These are phyloP conservation scores for Xylaria grammica DNA, from an alignment of 495 filamentous ascomycete genomes.

Conservation along the genomic window DNA sequence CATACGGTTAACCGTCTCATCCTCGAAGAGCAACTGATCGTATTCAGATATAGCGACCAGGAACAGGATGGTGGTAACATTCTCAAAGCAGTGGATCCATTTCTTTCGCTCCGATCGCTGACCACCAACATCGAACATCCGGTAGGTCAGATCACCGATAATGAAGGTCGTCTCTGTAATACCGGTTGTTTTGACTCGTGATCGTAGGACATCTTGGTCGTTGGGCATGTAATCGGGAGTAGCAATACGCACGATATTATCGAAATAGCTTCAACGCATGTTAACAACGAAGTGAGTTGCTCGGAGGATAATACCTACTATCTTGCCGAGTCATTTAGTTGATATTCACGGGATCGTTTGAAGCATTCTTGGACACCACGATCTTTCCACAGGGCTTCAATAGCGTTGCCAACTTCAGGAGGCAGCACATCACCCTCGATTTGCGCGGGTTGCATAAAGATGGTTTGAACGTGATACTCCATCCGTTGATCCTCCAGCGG, in stretches of 20 bases:
- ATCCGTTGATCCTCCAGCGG: slow-evolving; percentile 84
- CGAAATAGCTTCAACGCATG: slow-evolving; percentile 78
- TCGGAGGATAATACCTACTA: slow-evolving; percentile 70
- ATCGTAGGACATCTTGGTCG: slow-evolving; percentile 96
- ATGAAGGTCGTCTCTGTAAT: slow-evolving; percentile 99
- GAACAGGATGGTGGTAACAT: slow-evolving; percentile 98
- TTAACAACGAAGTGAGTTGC: slow-evolving; percentile 37
- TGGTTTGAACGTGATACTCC: slow-evolving; percentile 93
- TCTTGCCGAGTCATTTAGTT: slow-evolving; percentile 96
- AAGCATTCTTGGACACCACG: slow-evolving; percentile 94
- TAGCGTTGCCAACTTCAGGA: slow-evolving; percentile 91
- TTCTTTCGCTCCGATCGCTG: slow-evolving; percentile 99
- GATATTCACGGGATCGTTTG: slow-evolving; percentile 94
- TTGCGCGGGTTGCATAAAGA: slow-evolving; percentile 94
- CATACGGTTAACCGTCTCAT: slow-evolving; percentile 97
- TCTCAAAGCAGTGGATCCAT: slow-evolving; percentile 99
- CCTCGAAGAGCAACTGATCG: slow-evolving; percentile 97
- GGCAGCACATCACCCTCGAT: slow-evolving; percentile 95
- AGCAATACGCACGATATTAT: slow-evolving; percentile 90
- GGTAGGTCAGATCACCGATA: slow-evolving; percentile 95
- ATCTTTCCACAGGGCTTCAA: slow-evolving; percentile 92
- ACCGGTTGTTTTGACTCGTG: slow-evolving; percentile 98
- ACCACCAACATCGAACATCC: slow-evolving; percentile 99
- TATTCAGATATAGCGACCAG: slow-evolving; percentile 98
- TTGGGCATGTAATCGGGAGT: slow-evolving; percentile 93